phyloP scores from a whole-genome alignment of 352 stramenopile genomes.

The Phytopythium chamaehyphon region DNA sequence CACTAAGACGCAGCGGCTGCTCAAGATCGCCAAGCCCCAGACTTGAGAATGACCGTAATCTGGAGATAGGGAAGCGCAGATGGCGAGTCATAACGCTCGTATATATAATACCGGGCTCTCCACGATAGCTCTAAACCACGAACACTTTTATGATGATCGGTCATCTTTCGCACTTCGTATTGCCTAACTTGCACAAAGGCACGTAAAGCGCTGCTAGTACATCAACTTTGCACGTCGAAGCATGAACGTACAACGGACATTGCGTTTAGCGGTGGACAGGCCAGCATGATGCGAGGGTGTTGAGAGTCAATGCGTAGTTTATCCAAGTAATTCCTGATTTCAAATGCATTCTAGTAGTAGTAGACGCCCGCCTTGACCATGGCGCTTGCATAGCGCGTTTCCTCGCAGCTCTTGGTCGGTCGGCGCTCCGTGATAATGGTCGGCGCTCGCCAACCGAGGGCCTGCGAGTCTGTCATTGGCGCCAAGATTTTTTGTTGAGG shows the following conservation, averaged over 20 bases:
- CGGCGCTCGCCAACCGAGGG: conserved; percentile 45
- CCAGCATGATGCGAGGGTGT: no score
- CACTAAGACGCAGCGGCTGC: conserved; percentile 71
- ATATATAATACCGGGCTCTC: not conserved
- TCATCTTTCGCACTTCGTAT: no score
- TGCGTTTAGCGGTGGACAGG: no score
- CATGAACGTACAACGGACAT: no score
- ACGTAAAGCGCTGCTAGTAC: no score
- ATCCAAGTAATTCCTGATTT: no score
- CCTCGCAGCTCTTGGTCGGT: conserved; percentile 63
- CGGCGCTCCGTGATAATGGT: conserved; percentile 39
- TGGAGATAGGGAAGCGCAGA: not conserved
- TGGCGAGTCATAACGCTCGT: no score
- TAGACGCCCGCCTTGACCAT: conserved; percentile 76
- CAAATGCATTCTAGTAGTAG: conserved; percentile 73
- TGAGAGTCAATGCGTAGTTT: no score
- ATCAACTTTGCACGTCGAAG: no score
- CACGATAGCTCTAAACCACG: no score
- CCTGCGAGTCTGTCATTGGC: conserved; percentile 48
- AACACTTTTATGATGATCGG: no score
- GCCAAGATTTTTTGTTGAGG: conserved; percentile 39
- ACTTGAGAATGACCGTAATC: not conserved
- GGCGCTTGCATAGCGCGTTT: conserved; percentile 60
- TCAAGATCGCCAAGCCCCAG: conserved; percentile 16
- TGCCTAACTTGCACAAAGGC: no score